phyloP scores from a whole-genome alignment of 257 asterid genomes.

The Salvia splendens region DNA sequence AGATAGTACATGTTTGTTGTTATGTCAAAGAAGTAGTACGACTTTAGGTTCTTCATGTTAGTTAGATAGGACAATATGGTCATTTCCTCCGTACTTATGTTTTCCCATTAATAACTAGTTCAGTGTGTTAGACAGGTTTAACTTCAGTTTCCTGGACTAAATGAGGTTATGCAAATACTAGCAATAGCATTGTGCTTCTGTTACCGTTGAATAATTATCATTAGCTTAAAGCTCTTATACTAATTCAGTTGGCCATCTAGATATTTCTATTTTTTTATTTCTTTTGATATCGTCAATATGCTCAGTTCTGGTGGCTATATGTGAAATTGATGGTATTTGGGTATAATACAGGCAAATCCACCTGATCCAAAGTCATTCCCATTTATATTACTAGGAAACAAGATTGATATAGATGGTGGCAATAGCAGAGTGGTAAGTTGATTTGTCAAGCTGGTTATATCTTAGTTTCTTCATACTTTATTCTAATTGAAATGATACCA shows the following conservation, averaged over 20 bases:
- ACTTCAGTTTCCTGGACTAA: background rate
- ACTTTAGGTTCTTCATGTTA: conserved; percentile 3
- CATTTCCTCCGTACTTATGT: background rate
- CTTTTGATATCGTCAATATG: background rate
- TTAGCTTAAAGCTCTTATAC: background rate
- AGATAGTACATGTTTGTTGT: conserved; percentile 1
- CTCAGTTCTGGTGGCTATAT: background rate
- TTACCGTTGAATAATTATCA: background rate
- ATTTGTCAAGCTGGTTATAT: conserved; percentile 17
- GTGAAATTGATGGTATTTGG: conserved; percentile 30
- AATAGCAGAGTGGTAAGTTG: conserved; percentile 93
- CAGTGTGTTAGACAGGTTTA: conserved; percentile 5
- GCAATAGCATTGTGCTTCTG: background rate
- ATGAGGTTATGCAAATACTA: background rate
- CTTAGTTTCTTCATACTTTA: conserved; percentile 3
- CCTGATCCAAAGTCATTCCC: conserved; percentile 85
- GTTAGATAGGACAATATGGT: conserved; percentile 6
- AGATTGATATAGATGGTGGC: conserved; percentile 96
- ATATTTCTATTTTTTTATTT: background rate
- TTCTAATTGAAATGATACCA: conserved; percentile 37
- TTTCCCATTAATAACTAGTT: background rate
- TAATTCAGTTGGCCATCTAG: conserved; percentile 9
- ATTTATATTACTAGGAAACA: conserved; percentile 93
- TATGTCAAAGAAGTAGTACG: background rate
- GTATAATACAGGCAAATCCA: conserved; percentile 86